Evolutionary conservation across 2,329 filamentous ascomycete genomes (phyloP), one percentile per base, ranked within the genome.

Genomic region (Escovopsis sp.): DNA sequence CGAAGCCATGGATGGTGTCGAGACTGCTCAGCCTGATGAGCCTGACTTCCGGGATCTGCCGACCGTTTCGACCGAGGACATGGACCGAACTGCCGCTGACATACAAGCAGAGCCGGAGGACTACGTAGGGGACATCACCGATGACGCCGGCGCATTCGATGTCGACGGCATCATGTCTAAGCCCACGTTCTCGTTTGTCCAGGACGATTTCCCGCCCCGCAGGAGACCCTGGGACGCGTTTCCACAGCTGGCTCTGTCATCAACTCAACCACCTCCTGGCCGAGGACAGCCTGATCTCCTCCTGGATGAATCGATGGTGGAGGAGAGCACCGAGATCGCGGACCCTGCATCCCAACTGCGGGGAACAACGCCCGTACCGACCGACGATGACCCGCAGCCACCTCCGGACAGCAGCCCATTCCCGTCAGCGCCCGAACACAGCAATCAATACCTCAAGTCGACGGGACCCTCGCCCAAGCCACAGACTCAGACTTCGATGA

Each of bases 211-310:
- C 18, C 11, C 21, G 21, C 15, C 14, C 30, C 19, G 31, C n/a
- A 16, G 27, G 34, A 30, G 5, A 3, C 35, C 27, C n/a, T 21
- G 25, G 9, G 25, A 35, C 25, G 42, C 39, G 8, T 30, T 45
- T 26, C 38, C 34, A 26, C 26, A 39, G 17, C 29, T 41, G 18
- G 15, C 32, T 5, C 41, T 47, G 4, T 40, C 43, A 13, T 44
- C 43, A 5, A 48, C 48, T 21, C 48, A 48, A 8, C 57, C 55
- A 39, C 70, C 61, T 43, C 48, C 57, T 43, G 56, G 32, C 39
- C 70, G 61, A 45, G 68, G 67, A 17, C 70, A 72, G 38, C 61
- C 62, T 4, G 64, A 68, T 37, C 56, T 59, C 26, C 47, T 53
- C 27, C 54, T 55, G 27, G 40, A 43, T 14, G 47, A 56, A 4